phyloP scores from a whole-genome alignment of 805 yeast genomes.

The Debaryomyces hansenii region DNA sequence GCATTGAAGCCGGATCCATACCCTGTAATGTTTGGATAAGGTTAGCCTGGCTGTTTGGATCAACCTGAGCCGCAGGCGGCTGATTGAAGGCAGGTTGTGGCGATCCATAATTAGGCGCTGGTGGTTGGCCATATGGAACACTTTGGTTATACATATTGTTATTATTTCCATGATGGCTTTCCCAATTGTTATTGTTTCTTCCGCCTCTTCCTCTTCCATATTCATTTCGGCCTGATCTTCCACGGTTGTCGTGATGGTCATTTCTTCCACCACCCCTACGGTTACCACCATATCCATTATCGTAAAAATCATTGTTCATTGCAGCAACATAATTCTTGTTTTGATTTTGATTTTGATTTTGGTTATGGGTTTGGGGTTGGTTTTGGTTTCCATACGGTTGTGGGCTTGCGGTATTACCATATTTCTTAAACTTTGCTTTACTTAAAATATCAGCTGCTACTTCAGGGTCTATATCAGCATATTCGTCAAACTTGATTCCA shows the following conservation, averaged over 20 bases:
- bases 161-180: background rate
- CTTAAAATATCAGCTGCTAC: conserved; percentile 63
- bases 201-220: conserved; percentile 6
- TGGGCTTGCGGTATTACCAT: conserved; percentile 16
- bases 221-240: conserved; percentile 9
- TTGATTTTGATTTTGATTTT: conserved; percentile 1
- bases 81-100: conserved; percentile 4
- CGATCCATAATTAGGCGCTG: conserved; percentile 13
- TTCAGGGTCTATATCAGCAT: conserved; percentile 63
- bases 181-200: conserved; percentile 1
- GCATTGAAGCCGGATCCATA: conserved; percentile 34
- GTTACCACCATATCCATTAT: conserved; percentile 12
- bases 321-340: background rate
- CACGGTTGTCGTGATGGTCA: conserved; percentile 4
- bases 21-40: conserved; percentile 18
- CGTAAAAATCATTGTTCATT: conserved; percentile 1
- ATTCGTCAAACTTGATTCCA: conserved; percentile 81
- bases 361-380: conserved; percentile 2
- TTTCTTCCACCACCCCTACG: conserved; percentile 14
- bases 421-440: conserved; percentile 37
- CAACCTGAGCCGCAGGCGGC: background rate
- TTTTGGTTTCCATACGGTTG: conserved; percentile 1
- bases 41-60: conserved; percentile 1
- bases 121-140: conserved; percentile 11
- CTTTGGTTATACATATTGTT: background rate